Evolutionary conservation across 495 filamentous ascomycete genomes (phyloP).

Genomic region (Venustampulla echinocandica): DNA sequence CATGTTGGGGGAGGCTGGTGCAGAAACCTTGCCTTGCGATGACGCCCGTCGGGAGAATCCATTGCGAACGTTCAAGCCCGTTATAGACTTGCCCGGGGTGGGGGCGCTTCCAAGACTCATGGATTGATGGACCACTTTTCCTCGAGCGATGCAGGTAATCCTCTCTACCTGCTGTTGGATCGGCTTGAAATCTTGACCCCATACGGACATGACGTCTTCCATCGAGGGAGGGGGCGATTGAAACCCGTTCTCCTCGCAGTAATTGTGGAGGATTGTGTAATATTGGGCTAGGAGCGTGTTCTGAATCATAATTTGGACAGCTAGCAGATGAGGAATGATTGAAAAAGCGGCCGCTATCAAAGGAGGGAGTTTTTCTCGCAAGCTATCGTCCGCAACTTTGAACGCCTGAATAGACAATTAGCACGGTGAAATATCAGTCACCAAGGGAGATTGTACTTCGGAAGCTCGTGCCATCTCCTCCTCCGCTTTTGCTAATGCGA

Average conservation of each 20-base stretch:
- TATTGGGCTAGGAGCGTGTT: constrained; percentile 74
- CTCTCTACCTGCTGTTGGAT: constrained; percentile 63
- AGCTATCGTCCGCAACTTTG: constrained; percentile 67
- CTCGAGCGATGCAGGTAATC: constrained; percentile 58
- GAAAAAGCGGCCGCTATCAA: constrained; percentile 66
- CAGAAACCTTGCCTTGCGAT: constrained; percentile 20
- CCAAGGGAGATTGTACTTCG: constrained; percentile 32
- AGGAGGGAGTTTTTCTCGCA: constrained; percentile 66
- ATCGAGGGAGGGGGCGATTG: constrained; percentile 66
- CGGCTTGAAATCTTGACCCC: constrained; percentile 57
- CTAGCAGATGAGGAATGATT: constrained; percentile 70
- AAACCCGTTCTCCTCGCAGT: constrained; percentile 62
- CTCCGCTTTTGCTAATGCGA: constrained; percentile 66
- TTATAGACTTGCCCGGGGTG: constrained; percentile 21
- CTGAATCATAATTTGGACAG: constrained; percentile 69
- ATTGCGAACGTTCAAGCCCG: constrained; percentile 29
- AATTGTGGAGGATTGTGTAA: constrained; percentile 77
- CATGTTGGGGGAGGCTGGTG: constrained; percentile 22
- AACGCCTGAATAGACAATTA: constrained; percentile 56
- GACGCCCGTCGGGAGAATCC: constrained; percentile 22
- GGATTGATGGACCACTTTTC: constrained; percentile 59
- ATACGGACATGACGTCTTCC: constrained; percentile 61
- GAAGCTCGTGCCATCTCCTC: constrained; percentile 58
- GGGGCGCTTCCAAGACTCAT: constrained; percentile 17
- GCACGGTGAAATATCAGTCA: not conserved